Percentiles rank a stretch among this genome's conserved stretches.
These are phyloP conservation scores for Darksidea phi DNA, from an alignment of 495 filamentous ascomycete genomes.

Conservation along the genomic window DNA sequence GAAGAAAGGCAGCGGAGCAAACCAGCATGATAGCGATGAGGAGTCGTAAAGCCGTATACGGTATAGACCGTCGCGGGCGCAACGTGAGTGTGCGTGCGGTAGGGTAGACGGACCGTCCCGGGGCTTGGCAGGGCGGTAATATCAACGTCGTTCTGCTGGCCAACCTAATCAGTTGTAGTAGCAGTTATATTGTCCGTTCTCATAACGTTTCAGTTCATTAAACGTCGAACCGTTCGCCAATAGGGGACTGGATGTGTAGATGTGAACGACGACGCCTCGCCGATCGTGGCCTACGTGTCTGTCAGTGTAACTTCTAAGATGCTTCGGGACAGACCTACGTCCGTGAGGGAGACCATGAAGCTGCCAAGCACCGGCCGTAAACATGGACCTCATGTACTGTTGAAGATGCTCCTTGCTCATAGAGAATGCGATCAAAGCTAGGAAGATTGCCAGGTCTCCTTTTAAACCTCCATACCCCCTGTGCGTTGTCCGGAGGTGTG, in stretches of 20 bases:
- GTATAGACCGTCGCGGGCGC: background rate
- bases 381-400: constrained; percentile 9
- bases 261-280: constrained; percentile 28
- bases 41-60: no score
- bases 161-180: constrained; percentile 18
- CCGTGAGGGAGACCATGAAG: constrained; percentile 2
- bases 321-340: constrained; percentile 12
- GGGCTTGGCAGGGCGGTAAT: constrained; percentile 10
- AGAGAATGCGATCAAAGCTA: constrained; percentile 38
- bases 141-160: background rate
- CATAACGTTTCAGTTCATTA: constrained; percentile 16
- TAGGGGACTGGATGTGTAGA: constrained; percentile 14
- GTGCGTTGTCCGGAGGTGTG: background rate
- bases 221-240: constrained; percentile 4
- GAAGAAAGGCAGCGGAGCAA: no score
- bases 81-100: constrained; percentile 7
- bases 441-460: constrained; percentile 41
- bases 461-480: constrained; percentile 32
- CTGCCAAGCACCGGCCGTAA: constrained; percentile 14
- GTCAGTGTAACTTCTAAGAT: background rate
- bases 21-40: no score
- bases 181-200: constrained; percentile 3
- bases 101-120: background rate
- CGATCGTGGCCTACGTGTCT: constrained; percentile 8
- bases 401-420: constrained; percentile 5